These are phyloP conservation scores for Rhododendron vialii DNA, from an alignment of 148 eudicot genomes.

Conservation along the genomic window DNA sequence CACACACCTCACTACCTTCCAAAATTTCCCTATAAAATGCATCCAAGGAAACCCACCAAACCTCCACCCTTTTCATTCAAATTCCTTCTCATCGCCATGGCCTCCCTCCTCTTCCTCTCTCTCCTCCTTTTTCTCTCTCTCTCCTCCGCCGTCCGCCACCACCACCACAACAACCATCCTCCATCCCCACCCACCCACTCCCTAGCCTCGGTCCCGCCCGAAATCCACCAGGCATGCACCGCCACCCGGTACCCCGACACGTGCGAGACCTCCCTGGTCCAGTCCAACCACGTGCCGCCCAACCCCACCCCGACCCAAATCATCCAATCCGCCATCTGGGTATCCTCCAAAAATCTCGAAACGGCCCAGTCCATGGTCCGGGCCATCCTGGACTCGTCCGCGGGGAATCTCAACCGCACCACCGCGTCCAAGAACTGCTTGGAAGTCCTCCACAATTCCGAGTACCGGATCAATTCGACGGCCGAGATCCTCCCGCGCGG, in stretches of 20 bases:
- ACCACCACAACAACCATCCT: not conserved
- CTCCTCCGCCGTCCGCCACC: constrained; percentile 26
- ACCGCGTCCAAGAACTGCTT: constrained; percentile 50
- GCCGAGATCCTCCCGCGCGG: constrained; percentile 28
- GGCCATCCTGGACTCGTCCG: constrained; percentile 39
- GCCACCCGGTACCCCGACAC: constrained; percentile 53
- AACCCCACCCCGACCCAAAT: constrained; percentile 26
- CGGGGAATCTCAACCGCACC: constrained; percentile 51
- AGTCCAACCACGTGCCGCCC: constrained; percentile 17
- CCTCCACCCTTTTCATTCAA: not conserved
- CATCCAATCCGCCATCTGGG: constrained; percentile 40
- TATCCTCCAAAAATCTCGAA: constrained; percentile 36
- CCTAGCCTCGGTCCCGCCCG: not conserved
- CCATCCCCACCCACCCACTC: not conserved
- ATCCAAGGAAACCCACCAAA: constrained; percentile 1
- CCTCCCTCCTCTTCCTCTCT: constrained; percentile 22
- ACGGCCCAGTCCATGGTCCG: constrained; percentile 45
- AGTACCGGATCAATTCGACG: constrained; percentile 24
- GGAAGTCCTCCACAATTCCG: constrained; percentile 40
- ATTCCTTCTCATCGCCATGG: constrained; percentile 26
- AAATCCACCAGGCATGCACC: constrained; percentile 48
- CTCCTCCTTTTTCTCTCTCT: constrained; percentile 34
- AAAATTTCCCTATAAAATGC: not conserved
- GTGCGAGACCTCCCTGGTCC: constrained; percentile 35
- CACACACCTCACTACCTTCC: not conserved